Conservation (phyloP, 441 rosid genomes). For the Erysimum pusillum region DNA sequence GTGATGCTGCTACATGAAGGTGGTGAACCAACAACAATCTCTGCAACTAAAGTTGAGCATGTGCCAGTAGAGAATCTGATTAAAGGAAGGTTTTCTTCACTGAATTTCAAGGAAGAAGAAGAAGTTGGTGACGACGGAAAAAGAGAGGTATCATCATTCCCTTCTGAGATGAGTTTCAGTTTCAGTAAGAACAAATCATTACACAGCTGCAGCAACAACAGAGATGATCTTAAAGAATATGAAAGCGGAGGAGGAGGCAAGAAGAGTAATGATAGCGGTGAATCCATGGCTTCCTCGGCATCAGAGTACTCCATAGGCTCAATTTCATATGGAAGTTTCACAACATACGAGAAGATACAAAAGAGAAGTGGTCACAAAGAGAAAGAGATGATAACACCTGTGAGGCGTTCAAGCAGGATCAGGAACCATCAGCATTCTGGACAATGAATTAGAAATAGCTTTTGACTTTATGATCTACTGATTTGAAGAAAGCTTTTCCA, state of each 20-base stretch:
- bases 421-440: slow-evolving; percentile 59
- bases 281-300: slow-evolving; percentile 71
- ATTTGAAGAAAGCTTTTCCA: slow-evolving; percentile 41
- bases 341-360: slow-evolving; percentile 77
- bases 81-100: slow-evolving; percentile 50
- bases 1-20: slow-evolving; percentile 36
- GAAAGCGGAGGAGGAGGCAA: slow-evolving; percentile 38
- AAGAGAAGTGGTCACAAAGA: slow-evolving; percentile 66
- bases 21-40: slow-evolving; percentile 26
- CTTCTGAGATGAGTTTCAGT: slow-evolving; percentile 81
- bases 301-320: slow-evolving; percentile 71
- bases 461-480: slow-evolving; percentile 22
- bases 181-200: slow-evolving; percentile 51
- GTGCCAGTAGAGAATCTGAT: slow-evolving; percentile 43
- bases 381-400: slow-evolving; percentile 76
- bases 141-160: slow-evolving; percentile 51
- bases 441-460: slow-evolving; percentile 51
- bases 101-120: slow-evolving; percentile 53
- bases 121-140: slow-evolving; percentile 52
- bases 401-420: slow-evolving; percentile 89
- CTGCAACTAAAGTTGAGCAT: slow-evolving; percentile 33
- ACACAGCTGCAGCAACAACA: slow-evolving; percentile 51
- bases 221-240: slow-evolving; percentile 47
- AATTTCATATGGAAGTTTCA: slow-evolving; percentile 84
- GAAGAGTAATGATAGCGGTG: slow-evolving; percentile 64